Conservation (phyloP, 345 rosid species). For the Kandelia obovata region DNA sequence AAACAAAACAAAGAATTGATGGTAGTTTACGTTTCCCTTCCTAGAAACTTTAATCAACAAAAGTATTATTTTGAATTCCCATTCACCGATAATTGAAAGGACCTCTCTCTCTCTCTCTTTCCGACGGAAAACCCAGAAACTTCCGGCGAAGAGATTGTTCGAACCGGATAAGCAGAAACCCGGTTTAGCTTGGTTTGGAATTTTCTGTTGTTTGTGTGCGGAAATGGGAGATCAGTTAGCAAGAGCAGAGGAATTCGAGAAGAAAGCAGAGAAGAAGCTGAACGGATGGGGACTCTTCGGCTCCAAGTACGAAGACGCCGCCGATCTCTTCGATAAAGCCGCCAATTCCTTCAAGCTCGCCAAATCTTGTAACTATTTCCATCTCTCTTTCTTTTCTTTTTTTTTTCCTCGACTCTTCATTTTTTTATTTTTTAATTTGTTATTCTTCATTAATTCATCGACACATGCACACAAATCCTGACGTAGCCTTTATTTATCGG, state of each 20-base stretch:
- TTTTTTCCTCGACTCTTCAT: too few relatives aligned
- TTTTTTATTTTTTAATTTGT: too few relatives aligned
- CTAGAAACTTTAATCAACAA: background rate
- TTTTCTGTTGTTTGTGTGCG: too few relatives aligned
- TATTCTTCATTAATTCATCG: too few relatives aligned
- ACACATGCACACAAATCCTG: too few relatives aligned
- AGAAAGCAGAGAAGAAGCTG: conserved; percentile 69
- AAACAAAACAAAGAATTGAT: too few relatives aligned
- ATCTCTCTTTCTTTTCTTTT: background rate
- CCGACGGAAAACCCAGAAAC: background rate
- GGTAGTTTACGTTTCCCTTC: too few relatives aligned
- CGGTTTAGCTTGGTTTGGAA: too few relatives aligned
- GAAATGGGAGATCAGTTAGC: conserved; percentile 59
- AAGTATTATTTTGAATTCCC: background rate
- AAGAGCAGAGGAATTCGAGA: conserved; percentile 57
- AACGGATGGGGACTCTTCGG: conserved; percentile 56
- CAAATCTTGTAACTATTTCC: conserved; percentile 46
- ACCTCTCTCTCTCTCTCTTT: too few relatives aligned
- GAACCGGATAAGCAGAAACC: too few relatives aligned
- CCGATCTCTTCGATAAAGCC: conserved; percentile 74
- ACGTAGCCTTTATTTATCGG: too few relatives aligned
- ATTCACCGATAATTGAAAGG: background rate
- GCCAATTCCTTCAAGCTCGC: conserved; percentile 71
- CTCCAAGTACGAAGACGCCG: conserved; percentile 64
- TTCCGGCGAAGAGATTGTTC: too few relatives aligned